These are phyloP conservation scores for Naematelia encephala DNA, from an alignment of 768 basidiomycete species.

Conservation along the genomic window DNA sequence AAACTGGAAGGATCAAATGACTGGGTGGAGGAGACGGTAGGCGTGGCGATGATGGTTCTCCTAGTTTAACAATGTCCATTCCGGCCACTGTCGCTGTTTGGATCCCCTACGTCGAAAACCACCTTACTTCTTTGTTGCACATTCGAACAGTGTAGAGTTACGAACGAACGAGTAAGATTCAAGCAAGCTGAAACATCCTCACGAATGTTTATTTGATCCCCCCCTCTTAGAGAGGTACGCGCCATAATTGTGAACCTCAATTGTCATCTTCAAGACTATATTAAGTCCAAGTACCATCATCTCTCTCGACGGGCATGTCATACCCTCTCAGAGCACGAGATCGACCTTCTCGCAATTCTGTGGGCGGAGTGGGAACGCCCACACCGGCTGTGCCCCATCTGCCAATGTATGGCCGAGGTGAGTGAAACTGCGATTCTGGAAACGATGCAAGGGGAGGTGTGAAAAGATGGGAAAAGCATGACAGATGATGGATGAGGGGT, in stretches of 20 bases:
- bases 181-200: no score
- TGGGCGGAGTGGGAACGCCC: background rate
- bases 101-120: background rate
- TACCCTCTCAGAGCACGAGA: conserved; percentile 1
- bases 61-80: background rate
- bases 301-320: no score
- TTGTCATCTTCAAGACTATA: no score
- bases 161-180: no score
- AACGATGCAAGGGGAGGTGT: background rate
- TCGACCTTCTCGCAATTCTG: background rate
- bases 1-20: background rate
- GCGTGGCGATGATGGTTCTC: background rate
- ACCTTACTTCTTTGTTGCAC: no score
- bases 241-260: no score
- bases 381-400: background rate
- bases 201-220: no score
- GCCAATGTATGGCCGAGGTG: background rate
- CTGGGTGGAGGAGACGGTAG: background rate
- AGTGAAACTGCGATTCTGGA: background rate
- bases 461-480: background rate
- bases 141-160: no score
- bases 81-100: background rate
- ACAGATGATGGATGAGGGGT: no score
- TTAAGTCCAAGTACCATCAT: no score
- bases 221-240: no score